A percentile compares a stretch with the other conserved stretches of the same genome.
These are phyloP conservation scores for Camellia lanceoleosa DNA, from an alignment of 148 eudicot genomes.

Conservation along the genomic window DNA sequence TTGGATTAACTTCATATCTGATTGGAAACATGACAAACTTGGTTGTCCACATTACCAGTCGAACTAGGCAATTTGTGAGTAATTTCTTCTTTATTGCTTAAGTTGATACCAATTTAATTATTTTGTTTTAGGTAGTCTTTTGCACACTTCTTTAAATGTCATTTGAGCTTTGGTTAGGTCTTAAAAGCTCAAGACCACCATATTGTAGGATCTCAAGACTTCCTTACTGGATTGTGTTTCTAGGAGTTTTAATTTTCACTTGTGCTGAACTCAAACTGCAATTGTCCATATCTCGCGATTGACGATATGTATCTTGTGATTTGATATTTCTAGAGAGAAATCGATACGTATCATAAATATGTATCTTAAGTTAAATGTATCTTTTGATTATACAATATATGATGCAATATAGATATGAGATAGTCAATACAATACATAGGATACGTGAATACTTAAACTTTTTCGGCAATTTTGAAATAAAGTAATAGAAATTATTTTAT, in stretches of 20 bases:
- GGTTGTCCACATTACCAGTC: conserved; percentile 70
- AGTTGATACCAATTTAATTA: not conserved
- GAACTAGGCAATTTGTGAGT: conserved; percentile 81
- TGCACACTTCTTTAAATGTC: not conserved
- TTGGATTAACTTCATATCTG: conserved; percentile 67
- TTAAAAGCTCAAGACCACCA: not conserved
- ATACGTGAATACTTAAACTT: too few relatives aligned
- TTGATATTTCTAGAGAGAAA: too few relatives aligned
- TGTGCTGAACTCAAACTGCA: not conserved
- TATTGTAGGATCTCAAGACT: not conserved
- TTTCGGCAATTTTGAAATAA: too few relatives aligned
- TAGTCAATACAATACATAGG: too few relatives aligned
- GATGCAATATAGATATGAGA: too few relatives aligned
- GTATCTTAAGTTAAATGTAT: too few relatives aligned
- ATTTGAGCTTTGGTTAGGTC: not conserved
- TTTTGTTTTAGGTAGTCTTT: not conserved
- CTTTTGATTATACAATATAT: too few relatives aligned
- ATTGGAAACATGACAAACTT: conserved; percentile 98
- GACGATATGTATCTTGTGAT: too few relatives aligned
- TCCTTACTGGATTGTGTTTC: not conserved
- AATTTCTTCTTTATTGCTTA: not conserved
- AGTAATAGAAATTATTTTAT: too few relatives aligned
- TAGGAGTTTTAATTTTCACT: not conserved
- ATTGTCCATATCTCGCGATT: not conserved
- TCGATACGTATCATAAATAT: too few relatives aligned